A percentile compares a stretch with the other conserved stretches of the same genome.
Evolutionary conservation across 2,329 filamentous ascomycete genomes (phyloP).

Genomic region (Colletotrichum sublineola): DNA sequence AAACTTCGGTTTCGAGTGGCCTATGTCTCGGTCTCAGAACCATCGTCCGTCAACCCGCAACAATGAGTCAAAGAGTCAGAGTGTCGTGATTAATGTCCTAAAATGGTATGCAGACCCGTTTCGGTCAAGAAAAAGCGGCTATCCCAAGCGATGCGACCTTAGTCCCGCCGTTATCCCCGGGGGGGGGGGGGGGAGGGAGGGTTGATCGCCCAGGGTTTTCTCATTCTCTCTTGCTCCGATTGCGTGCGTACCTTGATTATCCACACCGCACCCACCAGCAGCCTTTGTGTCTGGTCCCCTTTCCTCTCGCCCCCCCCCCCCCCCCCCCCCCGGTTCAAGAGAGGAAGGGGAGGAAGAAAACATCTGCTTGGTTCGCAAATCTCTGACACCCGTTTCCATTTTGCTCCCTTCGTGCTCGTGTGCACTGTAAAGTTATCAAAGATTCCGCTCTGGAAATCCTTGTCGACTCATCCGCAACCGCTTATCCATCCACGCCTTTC

Average conservation of each 20-base stretch:
- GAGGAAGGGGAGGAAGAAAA: not conserved
- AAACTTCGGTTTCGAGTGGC: not conserved
- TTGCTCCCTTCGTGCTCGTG: not conserved
- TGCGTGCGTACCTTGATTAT: slow-evolving; percentile 32
- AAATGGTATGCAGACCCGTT: not conserved
- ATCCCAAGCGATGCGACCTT: slow-evolving; percentile 8
- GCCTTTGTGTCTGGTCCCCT: slow-evolving; percentile 4
- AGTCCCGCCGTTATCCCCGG: slow-evolving; percentile 32
- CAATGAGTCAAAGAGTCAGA: not conserved
- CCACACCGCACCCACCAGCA: slow-evolving; percentile 29
- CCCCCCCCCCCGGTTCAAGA: slow-evolving; percentile 12
- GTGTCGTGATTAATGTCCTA: not conserved
- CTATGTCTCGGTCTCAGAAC: slow-evolving; percentile 1
- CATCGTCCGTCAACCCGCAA: not conserved
- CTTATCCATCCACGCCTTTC: not conserved
- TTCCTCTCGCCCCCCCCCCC: slow-evolving; percentile 11
- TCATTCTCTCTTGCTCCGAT: slow-evolving; percentile 29
- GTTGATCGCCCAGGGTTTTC: slow-evolving; percentile 25
- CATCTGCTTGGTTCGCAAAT: slow-evolving; percentile 1
- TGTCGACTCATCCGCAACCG: not conserved
- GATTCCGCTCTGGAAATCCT: not conserved
- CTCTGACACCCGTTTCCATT: not conserved
- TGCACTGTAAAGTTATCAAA: not conserved
- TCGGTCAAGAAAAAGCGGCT: slow-evolving; percentile 4
- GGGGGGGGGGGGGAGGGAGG: not conserved